Base-by-base conservation (phyloP, 2,329 filamentous ascomycete genomes). In the Paraphaeosphaeria minitans region DNA sequence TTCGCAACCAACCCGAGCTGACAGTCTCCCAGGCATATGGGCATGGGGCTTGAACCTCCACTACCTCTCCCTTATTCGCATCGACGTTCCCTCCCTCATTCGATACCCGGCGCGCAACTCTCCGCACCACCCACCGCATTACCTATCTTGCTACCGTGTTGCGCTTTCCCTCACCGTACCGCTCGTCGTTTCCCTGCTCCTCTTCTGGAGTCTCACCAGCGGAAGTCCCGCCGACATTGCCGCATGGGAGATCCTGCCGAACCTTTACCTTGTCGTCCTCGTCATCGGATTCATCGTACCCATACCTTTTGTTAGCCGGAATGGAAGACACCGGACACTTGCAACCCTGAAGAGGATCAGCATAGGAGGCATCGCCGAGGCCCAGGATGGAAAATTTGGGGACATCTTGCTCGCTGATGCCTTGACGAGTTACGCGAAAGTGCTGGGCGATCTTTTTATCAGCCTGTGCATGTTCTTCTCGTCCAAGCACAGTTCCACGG, bases 371-470 rank as follows among this genome's bases (percentile, higher is more conserved):
- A 84, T 99, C 24, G 94, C 95, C 14, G 89, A 94, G 77, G 82
- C 91, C 0, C 86, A 91, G 66, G 91, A 97, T 76, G 93, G 94
- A 55, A 97, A 96, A 73, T 98, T 98, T 70, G 94, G 92, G 56
- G 95, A 99, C 74, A 90, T 98, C 53, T 80, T 99, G 58, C 86
- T 99, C 19, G 93, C 95, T 35, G 95, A 99, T 83, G 94, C 93
- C 56, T 80, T 98, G 67, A 99, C 95, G 43, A 96, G 91, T 70
- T 99, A 98, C 76, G 89, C 94, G 61, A 97, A 96, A 77, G 90
- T 97, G 31, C 83, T 96, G 29, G 94, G 89, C 24, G 95, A 99
- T 76, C 80, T 97, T 13, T 97, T 93, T 75, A 90, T 98, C 56
- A 88, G 88, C 49, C 78, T 93, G 29, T 98, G 93, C 85, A 97